Base-by-base conservation (phyloP, 768 basidiomycete genomes). In the Amanita inopinata region DNA sequence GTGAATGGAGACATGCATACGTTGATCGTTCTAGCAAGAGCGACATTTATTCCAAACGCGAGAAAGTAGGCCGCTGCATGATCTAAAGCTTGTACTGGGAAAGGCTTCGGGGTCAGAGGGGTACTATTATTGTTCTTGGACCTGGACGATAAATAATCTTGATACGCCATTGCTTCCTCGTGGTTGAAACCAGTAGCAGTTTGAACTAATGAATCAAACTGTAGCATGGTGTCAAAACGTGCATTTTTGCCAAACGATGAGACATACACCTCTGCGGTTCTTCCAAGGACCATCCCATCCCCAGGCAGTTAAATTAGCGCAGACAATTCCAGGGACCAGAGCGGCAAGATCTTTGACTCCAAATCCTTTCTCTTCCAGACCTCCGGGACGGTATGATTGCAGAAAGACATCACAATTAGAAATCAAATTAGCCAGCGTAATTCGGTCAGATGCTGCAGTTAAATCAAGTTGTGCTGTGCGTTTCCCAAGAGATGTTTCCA, bases 131-230 rank as follows among this genome's bases (percentile, higher is more conserved):
- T 11, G 12, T 4, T n/a, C 24, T 43, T n/a, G 45, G 35, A 5
- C 35, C 39, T 2, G 43, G 34, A 36, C 12, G 17, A 27, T 24
- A 30, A 45, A 41, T 55, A 70, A 6, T 53, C 45, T 0, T 60
- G 58, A 46, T 65, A 74, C 2, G 73, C 73, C 38, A 66, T 58
- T 2, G 63, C 74, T 57, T 82, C 79, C 5, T 71, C 71, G n/a
- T 60, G 51, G 40, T 78, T 79, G 55, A 78, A 73, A 0, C 78
- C 79, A 0, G 67, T 70, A 2, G 74, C 74, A 0, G 74, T 78
- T 57, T 82, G 78, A 0, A 79, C 73, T 2, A 80, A 61, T 1
- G 78, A 80, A 50, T 82, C 78, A 43, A 80, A 80, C 76, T 78
- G 35, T 3, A 28, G 2, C n/a, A 15, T 14, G 31, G 5, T 27